Evolutionary conservation across 805 yeast genomes (phyloP).

Genomic region (Maudiozyma pseudohumilis): DNA sequence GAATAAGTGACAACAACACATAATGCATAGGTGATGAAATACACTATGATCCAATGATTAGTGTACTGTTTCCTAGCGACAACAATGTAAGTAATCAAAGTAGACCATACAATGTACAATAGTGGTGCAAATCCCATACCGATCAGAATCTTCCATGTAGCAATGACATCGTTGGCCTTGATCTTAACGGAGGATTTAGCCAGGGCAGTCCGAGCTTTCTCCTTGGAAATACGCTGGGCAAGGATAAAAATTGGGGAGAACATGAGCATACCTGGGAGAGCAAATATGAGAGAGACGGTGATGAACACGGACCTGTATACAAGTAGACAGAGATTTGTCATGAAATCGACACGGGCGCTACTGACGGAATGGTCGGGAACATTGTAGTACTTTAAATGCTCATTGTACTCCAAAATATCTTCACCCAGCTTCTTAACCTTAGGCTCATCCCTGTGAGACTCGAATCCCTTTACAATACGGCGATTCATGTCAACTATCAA

Average conservation of each 20-base stretch:
- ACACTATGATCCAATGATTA: slow-evolving; percentile 31
- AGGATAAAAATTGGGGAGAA: slow-evolving; percentile 83
- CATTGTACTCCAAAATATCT: slow-evolving; percentile 63
- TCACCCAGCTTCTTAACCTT: slow-evolving; percentile 49
- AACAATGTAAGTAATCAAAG: slow-evolving; percentile 35
- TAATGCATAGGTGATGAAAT: slow-evolving; percentile 46
- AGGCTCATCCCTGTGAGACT: slow-evolving; percentile 62
- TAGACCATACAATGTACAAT: slow-evolving; percentile 71
- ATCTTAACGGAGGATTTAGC: slow-evolving; percentile 84
- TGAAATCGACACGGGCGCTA: slow-evolving; percentile 39
- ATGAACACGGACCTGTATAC: slow-evolving; percentile 50
- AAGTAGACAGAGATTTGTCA: slow-evolving; percentile 43
- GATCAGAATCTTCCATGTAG: slow-evolving; percentile 93
- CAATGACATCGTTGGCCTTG: slow-evolving; percentile 86
- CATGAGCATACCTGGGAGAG: slow-evolving; percentile 80
- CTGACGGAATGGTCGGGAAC: slow-evolving; percentile 45
- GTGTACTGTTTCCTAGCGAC: slow-evolving; percentile 20
- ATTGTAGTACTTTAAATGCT: slow-evolving; percentile 59
- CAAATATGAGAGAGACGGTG: slow-evolving; percentile 45
- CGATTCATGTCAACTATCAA: slow-evolving; percentile 86
- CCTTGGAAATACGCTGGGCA: slow-evolving; percentile 61
- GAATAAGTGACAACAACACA: slow-evolving; percentile 73
- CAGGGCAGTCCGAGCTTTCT: slow-evolving; percentile 69
- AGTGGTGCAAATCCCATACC: slow-evolving; percentile 84
- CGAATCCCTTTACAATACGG: slow-evolving; percentile 72